Evolutionary conservation across 257 asterid species (phyloP), one percentile per base, ranked within the genome.

Genomic region (Lycium ferocissimum): DNA sequence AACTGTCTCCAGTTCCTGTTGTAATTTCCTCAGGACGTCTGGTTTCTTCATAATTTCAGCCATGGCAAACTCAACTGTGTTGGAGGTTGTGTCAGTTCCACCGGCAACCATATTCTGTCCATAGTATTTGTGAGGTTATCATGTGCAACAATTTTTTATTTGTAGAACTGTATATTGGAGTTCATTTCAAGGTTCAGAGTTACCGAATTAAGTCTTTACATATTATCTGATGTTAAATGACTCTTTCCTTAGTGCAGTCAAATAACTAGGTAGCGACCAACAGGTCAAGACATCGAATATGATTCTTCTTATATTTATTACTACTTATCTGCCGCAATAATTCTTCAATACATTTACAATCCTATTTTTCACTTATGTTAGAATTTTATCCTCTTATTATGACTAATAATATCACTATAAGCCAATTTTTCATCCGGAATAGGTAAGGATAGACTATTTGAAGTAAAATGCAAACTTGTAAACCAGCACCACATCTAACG

Each of bases 81-180:
- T 95, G 9, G 98, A 88, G 33, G 97, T 91, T 10, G 98, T 92
- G 63, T 95, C 97, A 0, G 94, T 92, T n/a, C 98, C 98, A 5
- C 94, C 98, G 0, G 93, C 95, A 1, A 94, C 91, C 97, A 94
- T 92, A 59, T 93, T 96, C 96, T 94, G 85, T 49, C 51, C 76
- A 43, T 51, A 53, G 15, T 9, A 17, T 38, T 85, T n/a, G 33
- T n/a, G 20, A 38, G 40, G 70, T 58, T 61, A 40, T 4, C 5
- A n/a, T n/a, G n/a, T n/a, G n/a, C 45, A 40, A 40, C 45, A 40
- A 40, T 40, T 40, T 40, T 40, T 40, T 40, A 18, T 6, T 22
- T 20, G 57, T 73, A 49, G 38, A 73, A 9, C 81, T 20, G 20
- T 7, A 75, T 75, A 20, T 14, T 47, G n/a, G n/a, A 45, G 11